Percentiles rank a stretch among this genome's conserved stretches.
Evolutionary conservation across 2,329 filamentous ascomycete species (phyloP).

Genomic region (Clonostachys byssicola): DNA sequence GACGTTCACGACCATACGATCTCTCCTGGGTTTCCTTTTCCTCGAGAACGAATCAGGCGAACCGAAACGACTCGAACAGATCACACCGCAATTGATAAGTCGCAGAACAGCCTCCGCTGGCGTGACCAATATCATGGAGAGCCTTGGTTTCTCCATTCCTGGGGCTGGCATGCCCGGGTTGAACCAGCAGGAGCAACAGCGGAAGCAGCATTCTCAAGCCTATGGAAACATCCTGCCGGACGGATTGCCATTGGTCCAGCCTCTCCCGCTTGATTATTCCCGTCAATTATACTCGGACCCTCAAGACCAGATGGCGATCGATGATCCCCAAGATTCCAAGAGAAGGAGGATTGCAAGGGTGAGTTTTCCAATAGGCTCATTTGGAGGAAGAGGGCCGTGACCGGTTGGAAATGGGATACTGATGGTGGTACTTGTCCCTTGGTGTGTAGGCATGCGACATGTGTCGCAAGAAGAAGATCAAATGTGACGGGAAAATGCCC

Average conservation of each 20-base stretch:
- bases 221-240: constrained; percentile 31
- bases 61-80: no score
- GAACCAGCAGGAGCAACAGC: no score
- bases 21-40: no score
- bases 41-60: no score
- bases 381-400: not conserved
- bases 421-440: not conserved
- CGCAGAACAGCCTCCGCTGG: no score
- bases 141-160: no score
- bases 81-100: no score
- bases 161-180: no score
- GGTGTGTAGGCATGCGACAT: constrained; percentile 76
- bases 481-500: constrained; percentile 94
- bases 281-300: constrained; percentile 59
- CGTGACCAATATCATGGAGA: no score
- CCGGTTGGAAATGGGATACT: not conserved
- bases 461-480: constrained; percentile 96
- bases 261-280: constrained; percentile 51
- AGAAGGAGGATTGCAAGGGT: constrained; percentile 84
- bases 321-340: constrained; percentile 78
- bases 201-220: no score
- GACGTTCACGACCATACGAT: no score
- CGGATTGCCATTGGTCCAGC: constrained; percentile 47
- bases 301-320: constrained; percentile 39
- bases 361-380: constrained; percentile 23